phyloP scores from a whole-genome alignment of 495 filamentous ascomycete species.

The Penicillium cosmopolitanum region DNA sequence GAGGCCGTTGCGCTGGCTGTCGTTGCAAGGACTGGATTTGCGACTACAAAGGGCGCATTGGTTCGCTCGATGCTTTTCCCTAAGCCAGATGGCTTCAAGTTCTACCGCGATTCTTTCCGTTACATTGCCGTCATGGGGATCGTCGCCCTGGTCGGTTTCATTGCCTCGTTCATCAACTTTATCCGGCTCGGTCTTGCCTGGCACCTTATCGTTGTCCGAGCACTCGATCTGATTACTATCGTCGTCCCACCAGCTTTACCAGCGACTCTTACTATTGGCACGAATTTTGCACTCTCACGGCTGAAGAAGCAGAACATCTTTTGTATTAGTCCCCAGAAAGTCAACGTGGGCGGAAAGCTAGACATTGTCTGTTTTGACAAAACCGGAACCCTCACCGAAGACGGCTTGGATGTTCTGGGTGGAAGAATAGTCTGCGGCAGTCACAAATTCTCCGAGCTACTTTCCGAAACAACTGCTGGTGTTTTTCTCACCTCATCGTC shows the following conservation, averaged over 20 bases:
- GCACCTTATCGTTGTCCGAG: slow-evolving; percentile 88
- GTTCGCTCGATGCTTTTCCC: slow-evolving; percentile 99
- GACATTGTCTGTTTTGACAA: slow-evolving; percentile 99
- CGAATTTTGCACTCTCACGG: slow-evolving; percentile 88
- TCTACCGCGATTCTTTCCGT: slow-evolving; percentile 95
- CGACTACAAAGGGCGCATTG: slow-evolving; percentile 94
- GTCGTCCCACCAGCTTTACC: slow-evolving; percentile 97
- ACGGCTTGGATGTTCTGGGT: slow-evolving; percentile 94
- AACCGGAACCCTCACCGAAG: slow-evolving; percentile 95
- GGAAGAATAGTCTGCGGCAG: slow-evolving; percentile 72
- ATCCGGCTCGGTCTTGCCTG: slow-evolving; percentile 78
- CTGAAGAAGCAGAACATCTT: slow-evolving; percentile 89
- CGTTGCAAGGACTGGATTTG: slow-evolving; percentile 91
- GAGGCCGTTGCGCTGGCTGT: slow-evolving; percentile 92
- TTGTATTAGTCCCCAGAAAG: slow-evolving; percentile 94
- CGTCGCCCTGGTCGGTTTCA: slow-evolving; percentile 86
- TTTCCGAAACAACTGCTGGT: slow-evolving; percentile 53
- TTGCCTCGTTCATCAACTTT: slow-evolving; percentile 92
- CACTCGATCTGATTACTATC: slow-evolving; percentile 95
- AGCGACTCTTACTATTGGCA: slow-evolving; percentile 94
- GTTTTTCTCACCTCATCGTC: slow-evolving; percentile 52
- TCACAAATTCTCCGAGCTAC: slow-evolving; percentile 64
- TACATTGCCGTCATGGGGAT: slow-evolving; percentile 97
- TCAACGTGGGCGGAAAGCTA: slow-evolving; percentile 94
- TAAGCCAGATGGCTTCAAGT: slow-evolving; percentile 96